Base-by-base conservation (phyloP, 2,329 filamentous ascomycete species). In the Iodosphaeria phyllophila region DNA sequence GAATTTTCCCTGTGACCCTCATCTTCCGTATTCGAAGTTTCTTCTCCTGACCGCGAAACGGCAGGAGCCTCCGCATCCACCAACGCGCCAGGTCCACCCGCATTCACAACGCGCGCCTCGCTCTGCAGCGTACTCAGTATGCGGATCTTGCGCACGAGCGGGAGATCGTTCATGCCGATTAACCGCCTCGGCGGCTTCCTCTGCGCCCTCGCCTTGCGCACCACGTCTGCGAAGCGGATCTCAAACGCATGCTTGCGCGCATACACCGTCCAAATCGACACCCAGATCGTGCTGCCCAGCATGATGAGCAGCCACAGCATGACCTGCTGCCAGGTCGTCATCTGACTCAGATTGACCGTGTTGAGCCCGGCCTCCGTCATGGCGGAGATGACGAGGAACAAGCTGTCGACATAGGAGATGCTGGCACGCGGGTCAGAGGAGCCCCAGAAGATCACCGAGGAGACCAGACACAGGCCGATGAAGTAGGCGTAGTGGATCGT, bases 401-500 rank as follows among this genome's bases (percentile, higher is more conserved):
- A 44, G n/a, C 64, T 58, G 39, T 79, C 72, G 18, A 58, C 58
- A 43, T 71, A 79, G 22, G 49, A 46, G 24, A 78, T 52, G 32
- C 53, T 62, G 26, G 48, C 43, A 11, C 46, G 39, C 1, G 65
- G 61, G 2, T 52, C 54, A 1, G 64, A 66, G 1, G 59, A 53
- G 6, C 52, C 57, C 58, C 61, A 78, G 38, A 77, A 71, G 25
- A 78, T 57, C 29, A 64, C 34, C 9, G 69, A 69, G 25, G 53
- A 55, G 12, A 73, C 16, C 5, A 76, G 40, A 25, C 54, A 58
- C 5, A 60, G 59, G 8, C 48, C 30, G 31, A 74, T 53, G 41
- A 78, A 78, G 46, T 77, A 78, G 25, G 56, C 42, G 46, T 76
- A 75, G 40, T 78, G 74, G 5, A 77, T 37, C 3, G 64, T 68